Evolutionary conservation across 2,329 filamentous ascomycete species (phyloP).

Genomic region (Alternaria dauci): DNA sequence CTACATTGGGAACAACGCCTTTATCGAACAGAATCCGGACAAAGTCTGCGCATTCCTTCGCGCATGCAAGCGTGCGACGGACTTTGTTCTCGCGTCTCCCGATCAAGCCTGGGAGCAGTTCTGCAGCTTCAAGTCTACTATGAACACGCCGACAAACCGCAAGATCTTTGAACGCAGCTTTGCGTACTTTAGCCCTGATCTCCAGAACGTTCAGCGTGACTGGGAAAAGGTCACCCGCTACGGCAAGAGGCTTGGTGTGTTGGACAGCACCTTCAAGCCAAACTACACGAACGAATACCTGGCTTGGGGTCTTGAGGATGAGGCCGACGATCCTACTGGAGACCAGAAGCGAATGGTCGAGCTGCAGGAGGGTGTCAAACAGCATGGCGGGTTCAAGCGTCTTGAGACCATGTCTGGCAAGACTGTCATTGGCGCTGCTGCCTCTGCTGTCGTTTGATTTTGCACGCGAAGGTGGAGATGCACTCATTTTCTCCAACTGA

Average conservation of each 20-base stretch:
- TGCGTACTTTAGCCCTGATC: conserved; percentile 76
- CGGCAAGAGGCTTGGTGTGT: conserved; percentile 74
- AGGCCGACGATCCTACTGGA: conserved; percentile 71
- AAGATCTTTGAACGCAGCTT: conserved; percentile 84
- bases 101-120: conserved; percentile 72
- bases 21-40: conserved; percentile 71
- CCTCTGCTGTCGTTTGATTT: conserved; percentile 10
- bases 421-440: conserved; percentile 28
- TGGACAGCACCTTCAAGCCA: conserved; percentile 69
- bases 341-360: conserved; percentile 79
- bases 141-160: conserved; percentile 73
- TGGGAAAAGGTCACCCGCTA: conserved; percentile 82
- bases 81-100: conserved; percentile 72
- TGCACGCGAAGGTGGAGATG: not conserved
- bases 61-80: conserved; percentile 77
- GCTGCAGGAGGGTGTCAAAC: conserved; percentile 72
- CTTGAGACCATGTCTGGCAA: conserved; percentile 42
- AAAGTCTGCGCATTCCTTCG: conserved; percentile 73
- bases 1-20: conserved; percentile 79
- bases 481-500: conserved; percentile 7
- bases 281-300: conserved; percentile 81
- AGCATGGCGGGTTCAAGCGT: conserved; percentile 69
- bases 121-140: conserved; percentile 74
- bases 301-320: conserved; percentile 69
- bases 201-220: conserved; percentile 78